Evolutionary conservation across 805 yeast genomes (phyloP), one percentile per base, ranked within the genome.

Genomic region (Metschnikowia matae): DNA sequence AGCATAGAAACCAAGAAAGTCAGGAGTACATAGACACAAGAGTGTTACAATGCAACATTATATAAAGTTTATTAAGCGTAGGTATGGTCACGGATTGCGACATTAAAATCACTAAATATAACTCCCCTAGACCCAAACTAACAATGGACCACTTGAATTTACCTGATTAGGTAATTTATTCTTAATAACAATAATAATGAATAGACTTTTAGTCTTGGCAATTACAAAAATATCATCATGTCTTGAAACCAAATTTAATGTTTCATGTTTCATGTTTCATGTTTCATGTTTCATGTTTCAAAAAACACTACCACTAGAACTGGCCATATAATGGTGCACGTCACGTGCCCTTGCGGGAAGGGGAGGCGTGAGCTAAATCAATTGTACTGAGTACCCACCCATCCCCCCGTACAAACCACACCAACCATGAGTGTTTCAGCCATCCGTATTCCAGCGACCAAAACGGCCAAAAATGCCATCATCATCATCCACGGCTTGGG

Each of bases 401-500:
- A n/a, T 33, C 14, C 8, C 44, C 44, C 20, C 20, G 3, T 3
- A 18, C 20, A 2, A 18, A 18, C 20, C n/a, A 6, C 29, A 7
- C 11, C 11, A 23, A 29, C 17, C 38, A 56, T 56, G 59, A 52
- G 59, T 15, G 46, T 62, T 21, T 49, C 64, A 14, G 65, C 73
- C 17, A 58, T 67, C 13, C 61, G 64, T 47, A 51, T 66, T 2
- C 60, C 68, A 2, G 73, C 75, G 2, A 45, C 55, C 17, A 52
- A 54, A 14, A 60, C 69, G 6, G 71, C 74, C 36, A 66, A 61
- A 34, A 56, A 88, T 1, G 82, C 90, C 1, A 71, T 90, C 33
- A 86, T 91, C 20, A 77, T 91, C 52, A 63, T 89, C 48, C 98
- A 94, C 65, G 98, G 99, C 0, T 73, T 92, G 15, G 99, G 99